Evolutionary conservation across 805 yeast species (phyloP).

Genomic region (Candida schatavii): DNA sequence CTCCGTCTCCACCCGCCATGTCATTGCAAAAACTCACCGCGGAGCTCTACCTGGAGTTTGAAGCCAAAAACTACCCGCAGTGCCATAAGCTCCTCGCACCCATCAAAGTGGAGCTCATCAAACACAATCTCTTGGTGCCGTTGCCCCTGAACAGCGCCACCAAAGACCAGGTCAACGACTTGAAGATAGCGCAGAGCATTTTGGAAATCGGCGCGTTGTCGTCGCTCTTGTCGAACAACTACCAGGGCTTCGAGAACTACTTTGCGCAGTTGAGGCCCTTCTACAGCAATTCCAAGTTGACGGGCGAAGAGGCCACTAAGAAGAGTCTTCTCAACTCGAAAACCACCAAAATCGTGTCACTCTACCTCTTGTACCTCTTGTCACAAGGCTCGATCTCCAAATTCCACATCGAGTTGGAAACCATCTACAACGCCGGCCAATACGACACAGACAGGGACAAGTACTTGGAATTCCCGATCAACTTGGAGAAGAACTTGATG

Average conservation of each 20-base stretch:
- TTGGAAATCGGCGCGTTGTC: conserved; percentile 86
- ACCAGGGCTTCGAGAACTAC: conserved; percentile 66
- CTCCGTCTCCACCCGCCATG: conserved; percentile 24
- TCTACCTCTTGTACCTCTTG: conserved; percentile 72
- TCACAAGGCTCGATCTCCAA: conserved; percentile 81
- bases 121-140: conserved; percentile 76
- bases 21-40: conserved; percentile 69
- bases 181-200: conserved; percentile 74
- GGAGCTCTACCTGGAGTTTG: conserved; percentile 64
- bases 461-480: conserved; percentile 78
- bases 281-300: conserved; percentile 50
- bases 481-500: conserved; percentile 89
- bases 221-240: conserved; percentile 61
- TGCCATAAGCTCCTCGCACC: conserved; percentile 65
- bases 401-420: conserved; percentile 88
- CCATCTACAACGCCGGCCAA: conserved; percentile 50
- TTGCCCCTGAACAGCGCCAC: conserved; percentile 28
- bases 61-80: conserved; percentile 54
- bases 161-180: conserved; percentile 54
- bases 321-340: conserved; percentile 29
- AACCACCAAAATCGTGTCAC: conserved; percentile 62
- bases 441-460: conserved; percentile 62
- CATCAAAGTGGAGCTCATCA: conserved; percentile 75
- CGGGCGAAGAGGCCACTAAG: conserved; percentile 22
- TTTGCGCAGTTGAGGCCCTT: conserved; percentile 76